Evolutionary conservation across 2,329 filamentous ascomycete species (phyloP).

Genomic region (Neofusicoccum kwambonambiense): DNA sequence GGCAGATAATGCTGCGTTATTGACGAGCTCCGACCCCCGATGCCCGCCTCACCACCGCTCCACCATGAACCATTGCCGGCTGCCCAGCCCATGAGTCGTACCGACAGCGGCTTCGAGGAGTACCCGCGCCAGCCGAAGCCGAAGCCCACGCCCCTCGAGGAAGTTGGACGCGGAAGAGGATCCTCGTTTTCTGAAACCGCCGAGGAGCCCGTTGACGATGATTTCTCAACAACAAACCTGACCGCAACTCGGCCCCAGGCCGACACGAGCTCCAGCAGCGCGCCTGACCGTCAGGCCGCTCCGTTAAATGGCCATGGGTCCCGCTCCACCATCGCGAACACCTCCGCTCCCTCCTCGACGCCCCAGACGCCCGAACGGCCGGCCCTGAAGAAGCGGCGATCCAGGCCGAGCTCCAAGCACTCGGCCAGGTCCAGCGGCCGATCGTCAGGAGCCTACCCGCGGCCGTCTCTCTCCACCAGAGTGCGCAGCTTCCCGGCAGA

Average conservation of each 20-base stretch:
- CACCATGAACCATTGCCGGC: not conserved
- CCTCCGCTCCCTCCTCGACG: not conserved
- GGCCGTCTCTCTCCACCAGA: constrained; percentile 3
- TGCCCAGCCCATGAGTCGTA: constrained; percentile 15
- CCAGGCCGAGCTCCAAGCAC: constrained; percentile 15
- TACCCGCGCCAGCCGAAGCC: not conserved
- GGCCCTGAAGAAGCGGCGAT: constrained; percentile 1
- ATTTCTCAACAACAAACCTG: not conserved
- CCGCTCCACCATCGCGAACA: not conserved
- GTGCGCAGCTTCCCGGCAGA: constrained; percentile 35
- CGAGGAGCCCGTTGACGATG: not conserved
- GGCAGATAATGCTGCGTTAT: constrained; percentile 1
- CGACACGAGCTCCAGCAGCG: not conserved
- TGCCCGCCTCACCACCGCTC: not conserved
- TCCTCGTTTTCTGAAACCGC: constrained; percentile 8
- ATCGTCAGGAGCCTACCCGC: not conserved
- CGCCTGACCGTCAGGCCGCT: not conserved
- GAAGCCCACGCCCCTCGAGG: not conserved
- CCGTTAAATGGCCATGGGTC: not conserved
- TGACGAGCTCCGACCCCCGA: constrained; percentile 11
- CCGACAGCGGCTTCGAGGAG: constrained; percentile 18
- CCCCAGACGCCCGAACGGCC: not conserved
- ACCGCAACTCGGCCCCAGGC: not conserved
- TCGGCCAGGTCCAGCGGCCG: constrained; percentile 3
- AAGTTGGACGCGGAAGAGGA: not conserved